Evolutionary conservation across 1,284 basidiomycete genomes (phyloP), one percentile per base, ranked within the genome.

Genomic region (Malassezia vespertilionis): DNA sequence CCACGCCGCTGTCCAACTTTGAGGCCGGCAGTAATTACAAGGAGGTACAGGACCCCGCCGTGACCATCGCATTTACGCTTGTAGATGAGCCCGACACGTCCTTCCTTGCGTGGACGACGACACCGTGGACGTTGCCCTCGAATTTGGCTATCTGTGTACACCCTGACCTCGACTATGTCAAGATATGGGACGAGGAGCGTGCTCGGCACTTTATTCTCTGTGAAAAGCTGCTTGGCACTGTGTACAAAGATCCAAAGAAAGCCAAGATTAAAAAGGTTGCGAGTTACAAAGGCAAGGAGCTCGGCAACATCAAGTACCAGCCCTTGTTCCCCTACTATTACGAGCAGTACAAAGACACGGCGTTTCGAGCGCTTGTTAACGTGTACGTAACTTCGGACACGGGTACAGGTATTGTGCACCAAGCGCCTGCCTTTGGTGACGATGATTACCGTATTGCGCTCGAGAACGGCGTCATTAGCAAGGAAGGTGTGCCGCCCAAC

Each of bases 241-340:
- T 99, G 2, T 99, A 93, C 80, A 96, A 96, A 72, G 91, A 96
- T 65, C 86, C 87, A 1, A 93, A 93, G 74, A 91, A 93, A 73
- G 90, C 90, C 35, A 93, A 93, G 72, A 93, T 80, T 75, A 93
- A 89, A 76, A 90, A 89, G 70, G 47, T 73, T 18, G 84, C 79
- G 12, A 80, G 82, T 50, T 93, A 85, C 76, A 80, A 82, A 68
- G 91, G 91, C 14, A 77, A 78, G 30, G 89, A 97, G 64, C 82
- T 99, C 80, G 88, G 87, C 64, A 91, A 87, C 40, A 93, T 86
- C 89, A 77, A 84, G 74, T 96, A 95, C 71, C 79, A 84, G n/a
- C 91, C 91, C 2, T 76, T 97, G 40, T 97, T 96, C 68, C 84
- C 90, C 61, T 95, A 91, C 74, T 99, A 96, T 69, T 85, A 84